phyloP scores from a whole-genome alignment of 306 rosid species.

The Lotus japonicus region DNA sequence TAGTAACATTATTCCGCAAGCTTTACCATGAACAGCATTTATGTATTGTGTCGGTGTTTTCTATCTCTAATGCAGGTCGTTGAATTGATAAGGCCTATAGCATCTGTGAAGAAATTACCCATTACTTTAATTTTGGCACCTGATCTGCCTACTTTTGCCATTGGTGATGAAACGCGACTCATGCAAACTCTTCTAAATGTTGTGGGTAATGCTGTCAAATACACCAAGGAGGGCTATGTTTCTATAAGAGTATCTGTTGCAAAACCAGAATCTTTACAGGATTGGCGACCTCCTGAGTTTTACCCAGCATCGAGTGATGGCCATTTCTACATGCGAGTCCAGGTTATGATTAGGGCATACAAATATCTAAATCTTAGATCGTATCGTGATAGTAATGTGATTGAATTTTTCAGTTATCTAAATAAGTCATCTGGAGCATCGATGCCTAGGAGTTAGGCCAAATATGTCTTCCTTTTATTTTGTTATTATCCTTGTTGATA shows the following conservation, averaged over 20 bases:
- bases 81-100: slow-evolving; percentile 71
- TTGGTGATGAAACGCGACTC: slow-evolving; percentile 81
- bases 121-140: slow-evolving; percentile 67
- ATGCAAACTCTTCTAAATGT: slow-evolving; percentile 69
- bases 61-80: slow-evolving; percentile 40
- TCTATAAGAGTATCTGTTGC: slow-evolving; percentile 69
- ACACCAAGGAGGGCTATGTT: slow-evolving; percentile 77
- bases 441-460: background rate
- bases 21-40: background rate
- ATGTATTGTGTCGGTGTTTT: background rate
- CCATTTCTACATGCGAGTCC: slow-evolving; percentile 64
- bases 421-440: background rate
- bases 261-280: slow-evolving; percentile 68
- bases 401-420: background rate
- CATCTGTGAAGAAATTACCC: slow-evolving; percentile 71
- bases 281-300: slow-evolving; percentile 71
- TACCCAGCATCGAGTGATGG: slow-evolving; percentile 58
- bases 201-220: slow-evolving; percentile 86
- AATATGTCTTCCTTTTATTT: background rate
- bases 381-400: slow-evolving; percentile 1
- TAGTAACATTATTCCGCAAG: background rate
- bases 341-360: slow-evolving; percentile 37
- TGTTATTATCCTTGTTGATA: background rate
- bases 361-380: slow-evolving; percentile 1
- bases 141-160: slow-evolving; percentile 63